Evolutionary conservation across 352 stramenopile species (phyloP).

Genomic region (Phytophthora hibernalis): DNA sequence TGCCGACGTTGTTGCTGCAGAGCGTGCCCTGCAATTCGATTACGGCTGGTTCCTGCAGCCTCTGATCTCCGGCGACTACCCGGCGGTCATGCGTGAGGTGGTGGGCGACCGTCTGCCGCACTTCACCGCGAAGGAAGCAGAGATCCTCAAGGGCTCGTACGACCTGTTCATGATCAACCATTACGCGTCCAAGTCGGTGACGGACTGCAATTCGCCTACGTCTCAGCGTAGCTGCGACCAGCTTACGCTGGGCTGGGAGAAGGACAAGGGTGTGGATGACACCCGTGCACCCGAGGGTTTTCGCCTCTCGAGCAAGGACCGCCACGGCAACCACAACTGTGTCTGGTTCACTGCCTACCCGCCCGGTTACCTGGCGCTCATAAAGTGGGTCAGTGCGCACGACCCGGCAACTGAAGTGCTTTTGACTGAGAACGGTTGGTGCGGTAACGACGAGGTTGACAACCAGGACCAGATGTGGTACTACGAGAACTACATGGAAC

Average conservation of each 20-base stretch:
- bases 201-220: slow-evolving; percentile 52
- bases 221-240: slow-evolving; percentile 41
- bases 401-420: slow-evolving; percentile 42
- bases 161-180: slow-evolving; percentile 97
- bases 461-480: slow-evolving; percentile 63
- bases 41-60: slow-evolving; percentile 93
- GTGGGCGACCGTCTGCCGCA: slow-evolving; percentile 82
- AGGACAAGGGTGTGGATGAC: slow-evolving; percentile 58
- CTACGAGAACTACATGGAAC: slow-evolving; percentile 47
- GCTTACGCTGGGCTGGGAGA: slow-evolving; percentile 47
- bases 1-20: slow-evolving; percentile 64
- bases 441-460: slow-evolving; percentile 50
- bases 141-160: slow-evolving; percentile 79
- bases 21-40: slow-evolving; percentile 89
- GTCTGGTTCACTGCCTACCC: slow-evolving; percentile 55
- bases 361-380: slow-evolving; percentile 49
- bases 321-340: slow-evolving; percentile 49
- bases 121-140: slow-evolving; percentile 84
- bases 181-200: slow-evolving; percentile 82
- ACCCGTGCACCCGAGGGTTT: slow-evolving; percentile 62
- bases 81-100: slow-evolving; percentile 84
- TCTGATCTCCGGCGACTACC: slow-evolving; percentile 92
- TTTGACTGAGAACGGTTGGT: slow-evolving; percentile 62
- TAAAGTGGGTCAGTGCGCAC: slow-evolving; percentile 48
- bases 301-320: slow-evolving; percentile 48